Evolutionary conservation across 139 green algal genomes (phyloP), one percentile per base, ranked within the genome.

Genomic region (Chlamydomonas schloesseri): DNA sequence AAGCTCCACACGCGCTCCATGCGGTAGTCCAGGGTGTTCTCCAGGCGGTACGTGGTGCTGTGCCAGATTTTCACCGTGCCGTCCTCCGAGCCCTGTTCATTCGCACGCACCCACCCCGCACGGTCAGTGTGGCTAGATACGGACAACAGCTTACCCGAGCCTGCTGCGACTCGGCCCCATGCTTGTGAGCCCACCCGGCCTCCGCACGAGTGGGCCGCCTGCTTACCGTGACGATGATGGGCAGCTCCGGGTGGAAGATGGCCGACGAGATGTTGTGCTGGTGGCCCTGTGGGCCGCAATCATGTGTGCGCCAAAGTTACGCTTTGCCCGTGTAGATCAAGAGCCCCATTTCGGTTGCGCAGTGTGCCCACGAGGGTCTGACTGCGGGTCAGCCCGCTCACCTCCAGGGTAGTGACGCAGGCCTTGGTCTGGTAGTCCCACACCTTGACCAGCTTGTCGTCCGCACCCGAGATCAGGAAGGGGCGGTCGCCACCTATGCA

Each of bases 361-460:
- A n/a, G n/a, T n/a, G n/a, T n/a, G n/a, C n/a, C n/a, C n/a, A n/a
- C n/a, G n/a, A n/a, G n/a, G n/a, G n/a, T n/a, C n/a, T n/a, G n/a
- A n/a, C n/a, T n/a, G n/a, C n/a, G n/a, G n/a, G n/a, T n/a, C n/a
- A n/a, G 42, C 55, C 55, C 18, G 10, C 62, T 55, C 65, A 84
- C 78, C 78, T 99, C 96, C 77, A 99, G 90, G 0, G 95, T 98
- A 83, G 99, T 97, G 82, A 99, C 97, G 88, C 97, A 99, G 24
- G 94, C 94, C 94, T 99, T 99, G 75, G 98, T 99, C 92, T 99
- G 98, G 91, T 99, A 99, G 93, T 99, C 98, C 98, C 98, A 99
- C 34, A 99, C 95, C 87, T 97, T 96, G 57, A 93, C 86, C 86
- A 95, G 80, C 36, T 97, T 96, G 93, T 99, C 98, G 77, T 99